Evolutionary conservation across 495 filamentous ascomycete genomes (phyloP).

Genomic region (Durotheca rogersii): DNA sequence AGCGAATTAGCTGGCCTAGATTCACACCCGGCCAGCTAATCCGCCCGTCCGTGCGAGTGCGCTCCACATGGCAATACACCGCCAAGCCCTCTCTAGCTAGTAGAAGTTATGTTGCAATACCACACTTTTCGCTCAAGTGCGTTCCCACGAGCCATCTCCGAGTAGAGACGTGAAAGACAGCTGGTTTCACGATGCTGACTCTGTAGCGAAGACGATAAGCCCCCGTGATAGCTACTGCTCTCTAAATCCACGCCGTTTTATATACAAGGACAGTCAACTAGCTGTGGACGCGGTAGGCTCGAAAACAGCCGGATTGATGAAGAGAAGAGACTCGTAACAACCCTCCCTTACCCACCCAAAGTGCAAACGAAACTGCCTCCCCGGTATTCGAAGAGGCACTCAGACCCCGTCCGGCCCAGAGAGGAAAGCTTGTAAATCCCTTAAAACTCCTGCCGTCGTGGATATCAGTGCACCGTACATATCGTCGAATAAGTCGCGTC

Average conservation of each 20-base stretch:
- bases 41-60: too few species aligned
- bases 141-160: background rate
- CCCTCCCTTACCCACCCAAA: too few species aligned
- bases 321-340: constrained; percentile 2
- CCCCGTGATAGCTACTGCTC: background rate
- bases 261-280: too few species aligned
- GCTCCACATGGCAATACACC: background rate
- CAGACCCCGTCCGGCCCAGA: constrained; percentile 6
- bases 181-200: too few species aligned
- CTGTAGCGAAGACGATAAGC: too few species aligned
- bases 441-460: constrained; percentile 19
- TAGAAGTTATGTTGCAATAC: background rate
- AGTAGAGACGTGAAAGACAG: constrained; percentile 9
- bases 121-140: constrained; percentile 2
- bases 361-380: constrained; percentile 7
- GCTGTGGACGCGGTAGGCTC: too few species aligned
- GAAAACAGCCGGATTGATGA: constrained; percentile 3
- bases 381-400: constrained; percentile 2
- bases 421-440: constrained; percentile 19
- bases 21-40: too few species aligned
- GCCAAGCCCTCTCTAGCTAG: constrained; percentile 3
- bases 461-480: constrained; percentile 18
- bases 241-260: too few species aligned
- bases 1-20: too few species aligned
- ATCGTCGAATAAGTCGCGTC: constrained; percentile 12